Conservation (phyloP, 1,284 basidiomycete genomes). For the Malassezia pachydermatis region DNA sequence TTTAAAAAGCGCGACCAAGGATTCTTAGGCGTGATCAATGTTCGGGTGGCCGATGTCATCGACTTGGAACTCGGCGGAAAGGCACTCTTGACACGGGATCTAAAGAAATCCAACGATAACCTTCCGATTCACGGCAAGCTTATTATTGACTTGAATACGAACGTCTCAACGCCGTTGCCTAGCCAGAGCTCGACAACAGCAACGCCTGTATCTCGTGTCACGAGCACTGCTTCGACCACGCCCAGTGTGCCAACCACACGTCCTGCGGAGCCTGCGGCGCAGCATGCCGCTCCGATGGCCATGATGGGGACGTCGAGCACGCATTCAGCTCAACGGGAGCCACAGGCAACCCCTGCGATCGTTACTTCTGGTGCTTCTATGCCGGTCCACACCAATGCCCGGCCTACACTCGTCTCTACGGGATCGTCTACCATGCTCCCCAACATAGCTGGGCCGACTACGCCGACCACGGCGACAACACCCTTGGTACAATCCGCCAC, state of each 20-base stretch:
- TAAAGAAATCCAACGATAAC: slow-evolving; percentile 47
- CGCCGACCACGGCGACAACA: neutral
- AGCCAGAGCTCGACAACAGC: slow-evolving; percentile 21
- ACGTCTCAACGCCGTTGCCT: slow-evolving; percentile 29
- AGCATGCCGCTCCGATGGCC: neutral
- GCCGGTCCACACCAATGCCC: slow-evolving; percentile 1
- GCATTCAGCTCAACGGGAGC: neutral
- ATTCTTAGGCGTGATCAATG: slow-evolving; percentile 85
- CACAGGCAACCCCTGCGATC: neutral
- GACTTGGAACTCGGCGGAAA: slow-evolving; percentile 80
- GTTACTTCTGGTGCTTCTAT: slow-evolving; percentile 9
- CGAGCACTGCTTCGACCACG: neutral
- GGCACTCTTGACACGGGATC: slow-evolving; percentile 54
- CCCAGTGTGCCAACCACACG: neutral
- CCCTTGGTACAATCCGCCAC: neutral
- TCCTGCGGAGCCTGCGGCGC: neutral
- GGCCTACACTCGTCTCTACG: neutral
- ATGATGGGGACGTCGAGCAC: neutral
- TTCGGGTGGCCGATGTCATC: slow-evolving; percentile 76
- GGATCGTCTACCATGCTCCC: slow-evolving; percentile 9
- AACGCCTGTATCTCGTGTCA: slow-evolving; percentile 18
- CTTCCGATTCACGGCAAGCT: slow-evolving; percentile 48
- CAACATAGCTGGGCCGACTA: slow-evolving; percentile 18
- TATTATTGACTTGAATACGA: slow-evolving; percentile 47
- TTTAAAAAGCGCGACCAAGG: slow-evolving; percentile 92